phyloP scores from a whole-genome alignment of 805 yeast species.

The Ogataea trehaloabstinens region DNA sequence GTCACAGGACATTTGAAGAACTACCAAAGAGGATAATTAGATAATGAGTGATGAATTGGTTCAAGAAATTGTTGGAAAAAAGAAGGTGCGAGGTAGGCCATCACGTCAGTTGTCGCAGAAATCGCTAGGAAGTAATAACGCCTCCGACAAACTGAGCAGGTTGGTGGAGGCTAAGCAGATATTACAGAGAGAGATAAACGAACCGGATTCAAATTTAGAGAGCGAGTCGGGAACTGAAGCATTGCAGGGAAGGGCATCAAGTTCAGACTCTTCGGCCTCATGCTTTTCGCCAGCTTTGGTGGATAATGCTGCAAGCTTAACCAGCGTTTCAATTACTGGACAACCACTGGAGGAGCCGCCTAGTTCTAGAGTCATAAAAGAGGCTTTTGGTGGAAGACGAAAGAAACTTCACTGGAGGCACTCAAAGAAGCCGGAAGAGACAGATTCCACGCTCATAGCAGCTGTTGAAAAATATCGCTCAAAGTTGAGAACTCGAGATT shows the following conservation, averaged over 20 bases:
- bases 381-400: conserved; percentile 48
- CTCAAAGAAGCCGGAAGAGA: conserved; percentile 10
- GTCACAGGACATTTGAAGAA: too few species aligned
- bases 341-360: conserved; percentile 72
- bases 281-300: conserved; percentile 26
- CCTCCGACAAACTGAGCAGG: background rate
- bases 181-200: conserved; percentile 15
- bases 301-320: conserved; percentile 58
- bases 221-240: background rate
- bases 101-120: conserved; percentile 1
- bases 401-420: conserved; percentile 27
- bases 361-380: conserved; percentile 53
- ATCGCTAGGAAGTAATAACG: too few species aligned
- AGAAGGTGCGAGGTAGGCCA: conserved; percentile 2
- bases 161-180: conserved; percentile 6
- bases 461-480: conserved; percentile 17
- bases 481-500: conserved; percentile 31
- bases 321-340: conserved; percentile 67
- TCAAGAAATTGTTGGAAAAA: background rate
- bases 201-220: conserved; percentile 2
- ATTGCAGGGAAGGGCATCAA: background rate
- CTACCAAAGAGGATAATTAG: too few species aligned
- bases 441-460: conserved; percentile 7
- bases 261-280: conserved; percentile 1
- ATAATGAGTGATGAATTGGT: background rate